phyloP scores from a whole-genome alignment of 176 grass and related monocot genomes.

The Juncus effusus region DNA sequence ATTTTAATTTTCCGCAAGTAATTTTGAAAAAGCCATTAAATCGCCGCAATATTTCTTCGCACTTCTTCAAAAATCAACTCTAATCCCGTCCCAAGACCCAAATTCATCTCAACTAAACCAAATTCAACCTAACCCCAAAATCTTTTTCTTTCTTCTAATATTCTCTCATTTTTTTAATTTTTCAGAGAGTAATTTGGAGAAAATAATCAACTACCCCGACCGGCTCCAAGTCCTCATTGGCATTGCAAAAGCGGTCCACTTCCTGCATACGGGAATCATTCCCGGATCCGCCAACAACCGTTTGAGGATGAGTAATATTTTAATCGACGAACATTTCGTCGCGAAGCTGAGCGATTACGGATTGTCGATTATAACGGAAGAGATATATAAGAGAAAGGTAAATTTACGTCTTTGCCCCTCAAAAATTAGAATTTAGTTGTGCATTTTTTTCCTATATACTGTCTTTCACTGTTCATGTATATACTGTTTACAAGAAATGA shows the following conservation, averaged over 20 bases:
- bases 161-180: constrained; percentile 19
- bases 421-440: constrained; percentile 1
- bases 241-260: constrained; percentile 92
- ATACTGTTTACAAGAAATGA: no score
- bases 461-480: no score
- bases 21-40: no score
- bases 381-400: constrained; percentile 91
- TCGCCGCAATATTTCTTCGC: no score
- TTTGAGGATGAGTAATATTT: constrained; percentile 63
- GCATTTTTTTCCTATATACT: no score
- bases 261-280: constrained; percentile 94
- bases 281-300: constrained; percentile 93
- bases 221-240: constrained; percentile 69
- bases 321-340: constrained; percentile 75
- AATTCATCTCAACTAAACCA: no score
- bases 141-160: no score
- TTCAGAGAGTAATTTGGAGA: constrained; percentile 62
- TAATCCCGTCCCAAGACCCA: no score
- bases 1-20: no score
- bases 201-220: constrained; percentile 69
- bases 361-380: constrained; percentile 81
- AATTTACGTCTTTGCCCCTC: no score
- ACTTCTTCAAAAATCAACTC: no score
- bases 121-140: no score
- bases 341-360: constrained; percentile 93